These are phyloP conservation scores for Perilla frutescens DNA, from an alignment of 257 asterid species.

Conservation along the genomic window DNA sequence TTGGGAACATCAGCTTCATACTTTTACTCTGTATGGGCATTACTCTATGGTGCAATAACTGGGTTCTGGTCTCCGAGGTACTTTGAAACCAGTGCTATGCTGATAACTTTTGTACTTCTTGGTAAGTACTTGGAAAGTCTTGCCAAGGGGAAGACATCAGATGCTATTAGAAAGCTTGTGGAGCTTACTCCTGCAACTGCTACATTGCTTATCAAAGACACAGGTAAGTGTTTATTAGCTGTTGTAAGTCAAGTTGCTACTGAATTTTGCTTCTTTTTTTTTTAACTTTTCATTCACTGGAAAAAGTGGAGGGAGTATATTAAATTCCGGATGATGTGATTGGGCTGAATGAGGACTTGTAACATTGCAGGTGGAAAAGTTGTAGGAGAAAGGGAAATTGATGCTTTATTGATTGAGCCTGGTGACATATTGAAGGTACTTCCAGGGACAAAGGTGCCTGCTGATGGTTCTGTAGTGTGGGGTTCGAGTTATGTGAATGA, in stretches of 20 bases:
- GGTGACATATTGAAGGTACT: constrained; percentile 84
- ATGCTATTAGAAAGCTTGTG: constrained; percentile 89
- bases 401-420: constrained; percentile 84
- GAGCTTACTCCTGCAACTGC: constrained; percentile 95
- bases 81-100: constrained; percentile 96
- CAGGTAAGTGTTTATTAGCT: constrained; percentile 46
- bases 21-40: constrained; percentile 82
- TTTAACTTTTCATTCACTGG: neutral
- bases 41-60: constrained; percentile 81
- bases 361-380: constrained; percentile 70
- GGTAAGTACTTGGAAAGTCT: constrained; percentile 91
- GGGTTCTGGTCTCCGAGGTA: constrained; percentile 91
- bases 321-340: neutral
- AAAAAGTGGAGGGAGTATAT: neutral
- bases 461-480: constrained; percentile 87
- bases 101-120: constrained; percentile 85
- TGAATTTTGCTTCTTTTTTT: constrained; percentile 13
- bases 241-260: neutral
- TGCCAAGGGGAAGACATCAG: constrained; percentile 97
- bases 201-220: constrained; percentile 64
- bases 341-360: constrained; percentile 19
- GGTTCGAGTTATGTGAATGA: constrained; percentile 93
- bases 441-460: constrained; percentile 91
- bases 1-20: constrained; percentile 96
- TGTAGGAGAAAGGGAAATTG: constrained; percentile 82